Evolutionary conservation across 106 monocot species (phyloP).

Genomic region (Dendrobium catenatum): DNA sequence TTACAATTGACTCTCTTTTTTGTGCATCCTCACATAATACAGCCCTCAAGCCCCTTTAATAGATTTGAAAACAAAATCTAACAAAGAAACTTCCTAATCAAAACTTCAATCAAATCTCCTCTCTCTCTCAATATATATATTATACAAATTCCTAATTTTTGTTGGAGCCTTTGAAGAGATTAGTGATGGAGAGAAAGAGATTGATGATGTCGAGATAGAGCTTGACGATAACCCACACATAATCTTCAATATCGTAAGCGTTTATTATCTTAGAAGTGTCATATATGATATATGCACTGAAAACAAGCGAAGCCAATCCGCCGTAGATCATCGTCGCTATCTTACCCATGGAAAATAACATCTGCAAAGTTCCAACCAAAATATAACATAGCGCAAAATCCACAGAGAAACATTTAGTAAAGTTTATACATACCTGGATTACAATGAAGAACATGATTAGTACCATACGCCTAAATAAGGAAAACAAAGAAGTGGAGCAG

Average conservation of each 20-base stretch:
- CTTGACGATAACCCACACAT: constrained; percentile 42
- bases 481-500: too few relatives aligned
- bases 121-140: too few relatives aligned
- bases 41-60: too few relatives aligned
- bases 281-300: constrained; percentile 41
- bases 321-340: constrained; percentile 32
- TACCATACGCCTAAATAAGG: too few relatives aligned
- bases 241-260: constrained; percentile 46
- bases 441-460: constrained; percentile 31
- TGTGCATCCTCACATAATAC: too few relatives aligned
- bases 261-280: constrained; percentile 53
- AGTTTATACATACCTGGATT: constrained; percentile 30
- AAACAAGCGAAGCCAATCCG: constrained; percentile 29
- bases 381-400: not conserved
- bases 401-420: not conserved
- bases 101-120: too few relatives aligned
- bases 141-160: too few relatives aligned
- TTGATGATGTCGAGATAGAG: constrained; percentile 44
- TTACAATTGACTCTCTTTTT: too few relatives aligned
- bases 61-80: too few relatives aligned
- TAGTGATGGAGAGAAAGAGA: constrained; percentile 33
- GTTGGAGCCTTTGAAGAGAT: too few relatives aligned
- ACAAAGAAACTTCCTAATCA: too few relatives aligned
- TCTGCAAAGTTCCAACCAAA: constrained; percentile 2
- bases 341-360: constrained; percentile 42